Evolutionary conservation across 208 protist genomes (phyloP).

Genomic region (Acanthamoeba polyphaga): DNA sequence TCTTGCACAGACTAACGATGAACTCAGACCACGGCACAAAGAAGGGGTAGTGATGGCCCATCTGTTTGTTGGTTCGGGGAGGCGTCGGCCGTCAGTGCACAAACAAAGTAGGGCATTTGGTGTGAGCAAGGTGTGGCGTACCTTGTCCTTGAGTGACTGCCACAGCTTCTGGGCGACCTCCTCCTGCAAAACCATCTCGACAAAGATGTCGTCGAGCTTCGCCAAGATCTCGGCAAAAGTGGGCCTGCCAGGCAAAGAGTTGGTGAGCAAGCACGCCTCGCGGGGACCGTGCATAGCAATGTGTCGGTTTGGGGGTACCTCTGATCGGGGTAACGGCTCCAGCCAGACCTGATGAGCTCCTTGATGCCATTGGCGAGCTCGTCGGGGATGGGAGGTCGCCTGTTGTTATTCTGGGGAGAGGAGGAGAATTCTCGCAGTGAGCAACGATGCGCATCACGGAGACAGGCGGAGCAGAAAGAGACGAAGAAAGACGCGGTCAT

Average conservation of each 20-base stretch:
- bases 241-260: neutral
- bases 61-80: neutral
- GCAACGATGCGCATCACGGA: neutral
- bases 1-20: slow-evolving; percentile 15
- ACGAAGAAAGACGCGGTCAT: neutral
- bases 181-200: slow-evolving; percentile 48
- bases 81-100: neutral
- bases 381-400: slow-evolving; percentile 33
- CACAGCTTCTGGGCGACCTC: slow-evolving; percentile 33
- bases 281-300: neutral
- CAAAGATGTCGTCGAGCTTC: slow-evolving; percentile 47
- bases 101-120: too few relatives aligned
- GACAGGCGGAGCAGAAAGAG: neutral
- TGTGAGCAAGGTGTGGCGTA: too few relatives aligned
- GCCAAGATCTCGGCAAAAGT: slow-evolving; percentile 53
- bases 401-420: neutral
- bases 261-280: neutral
- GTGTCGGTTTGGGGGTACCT: neutral
- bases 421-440: neutral
- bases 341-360: slow-evolving; percentile 46
- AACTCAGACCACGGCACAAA: slow-evolving; percentile 45
- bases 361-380: neutral
- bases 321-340: slow-evolving; percentile 34
- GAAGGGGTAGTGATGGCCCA: slow-evolving; percentile 61
- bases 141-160: slow-evolving; percentile 55